phyloP scores from a whole-genome alignment of 768 basidiomycete species.

The Lentinula sp. region DNA sequence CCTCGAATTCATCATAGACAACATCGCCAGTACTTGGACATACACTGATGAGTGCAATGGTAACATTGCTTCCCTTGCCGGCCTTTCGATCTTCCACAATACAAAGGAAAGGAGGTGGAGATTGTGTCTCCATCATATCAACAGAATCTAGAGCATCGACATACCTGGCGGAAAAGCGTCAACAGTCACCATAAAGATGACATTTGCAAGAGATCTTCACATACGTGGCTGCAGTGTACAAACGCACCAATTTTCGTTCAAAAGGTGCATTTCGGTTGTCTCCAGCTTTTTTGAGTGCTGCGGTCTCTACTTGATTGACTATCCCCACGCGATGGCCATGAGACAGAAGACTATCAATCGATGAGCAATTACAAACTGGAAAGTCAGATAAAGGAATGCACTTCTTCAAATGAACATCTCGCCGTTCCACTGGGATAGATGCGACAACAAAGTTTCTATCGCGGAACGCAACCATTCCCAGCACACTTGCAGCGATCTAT shows the following conservation, averaged over 20 bases:
- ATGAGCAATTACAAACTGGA: neutral
- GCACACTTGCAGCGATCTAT: conserved; percentile 67
- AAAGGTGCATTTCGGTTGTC: conserved; percentile 73
- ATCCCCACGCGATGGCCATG: conserved; percentile 81
- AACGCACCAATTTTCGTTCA: conserved; percentile 62
- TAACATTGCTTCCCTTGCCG: conserved; percentile 26
- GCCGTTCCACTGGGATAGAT: conserved; percentile 63
- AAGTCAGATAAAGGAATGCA: conserved; percentile 20
- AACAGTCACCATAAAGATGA: neutral
- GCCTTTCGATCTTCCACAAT: conserved; percentile 56
- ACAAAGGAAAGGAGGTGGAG: conserved; percentile 64
- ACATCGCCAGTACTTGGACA: conserved; percentile 90
- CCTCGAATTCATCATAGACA: conserved; percentile 87
- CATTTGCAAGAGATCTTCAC: conserved; percentile 20
- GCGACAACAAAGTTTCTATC: conserved; percentile 73
- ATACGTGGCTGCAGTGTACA: conserved; percentile 87
- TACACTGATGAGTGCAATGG: conserved; percentile 70
- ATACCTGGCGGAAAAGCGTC: conserved; percentile 42
- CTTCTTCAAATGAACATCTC: conserved; percentile 74
- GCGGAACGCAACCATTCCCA: conserved; percentile 70
- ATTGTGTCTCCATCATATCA: conserved; percentile 51
- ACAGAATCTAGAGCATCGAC: conserved; percentile 74
- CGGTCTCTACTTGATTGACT: conserved; percentile 79
- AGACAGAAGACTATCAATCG: conserved; percentile 53
- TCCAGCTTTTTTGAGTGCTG: conserved; percentile 80